Evolutionary conservation across 2,329 filamentous ascomycete genomes (phyloP), one percentile per base, ranked within the genome.

Genomic region (Drechslera avenae): DNA sequence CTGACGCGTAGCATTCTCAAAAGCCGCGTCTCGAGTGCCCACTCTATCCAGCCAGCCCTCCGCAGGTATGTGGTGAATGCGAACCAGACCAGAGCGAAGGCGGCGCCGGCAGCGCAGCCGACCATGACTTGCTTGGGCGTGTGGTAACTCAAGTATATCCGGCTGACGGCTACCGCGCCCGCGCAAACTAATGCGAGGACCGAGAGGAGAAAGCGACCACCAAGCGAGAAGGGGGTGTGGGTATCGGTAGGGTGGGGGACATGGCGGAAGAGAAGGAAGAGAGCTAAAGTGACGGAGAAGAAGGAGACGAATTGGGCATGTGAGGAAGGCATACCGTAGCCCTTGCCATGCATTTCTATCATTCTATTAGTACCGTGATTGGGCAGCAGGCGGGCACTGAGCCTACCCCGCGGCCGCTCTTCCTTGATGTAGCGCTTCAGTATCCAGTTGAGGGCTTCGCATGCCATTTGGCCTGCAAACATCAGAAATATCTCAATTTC

Each of bases 311-410:
- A 99, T 77, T 99, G 94, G 7, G 94, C 89, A 76, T 99, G 94
- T 31, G 92, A 97, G 6, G 84, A 87, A 9, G 94, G 94, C 95
- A 99, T 99, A 64, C 94, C 95, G 71, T 99, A 99, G 58, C 94
- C 94, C 74, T 96, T 96, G 48, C 91, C 84, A 68, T 92, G 86
- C 79, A 87, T 85, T 74, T 84, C 83, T 86, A 47, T 18, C 4
- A 21, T 17, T 4, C n/a, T 12, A 18, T 57, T 19, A 57, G 45
- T 34, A 48, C 28, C 18, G 18, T 9, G 19, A n/a, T 26, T 17
- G 13, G 19, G 31, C 28, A 9, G 8, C 16, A 5, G 13, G 21
- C 16, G n/a, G n/a, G 14, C 12, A 19, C 5, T 26, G 17, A 37
- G 16, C 81, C 79, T 87, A 84, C 88, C 88, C 56, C 81, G 83